A percentile compares a stretch with the other conserved stretches of the same genome.
Conservation (phyloP, 768 basidiomycete genomes). For the Candolleomyces efflorescens region DNA sequence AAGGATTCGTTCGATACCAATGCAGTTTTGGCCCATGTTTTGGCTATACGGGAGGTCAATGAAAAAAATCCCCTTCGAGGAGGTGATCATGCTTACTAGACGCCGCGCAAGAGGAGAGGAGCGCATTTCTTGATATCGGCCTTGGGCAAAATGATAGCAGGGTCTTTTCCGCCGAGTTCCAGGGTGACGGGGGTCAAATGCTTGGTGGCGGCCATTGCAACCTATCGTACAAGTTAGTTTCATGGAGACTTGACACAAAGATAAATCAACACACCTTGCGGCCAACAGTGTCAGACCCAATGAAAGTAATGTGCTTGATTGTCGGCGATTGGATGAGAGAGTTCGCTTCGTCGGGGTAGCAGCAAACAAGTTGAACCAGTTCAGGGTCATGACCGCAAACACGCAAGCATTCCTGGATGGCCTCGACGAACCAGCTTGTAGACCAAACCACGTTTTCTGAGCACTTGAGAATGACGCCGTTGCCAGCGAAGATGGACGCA, state of each 20-base stretch:
- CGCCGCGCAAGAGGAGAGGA: slow-evolving; percentile 84
- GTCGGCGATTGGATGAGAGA: slow-evolving; percentile 71
- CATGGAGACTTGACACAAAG: background rate
- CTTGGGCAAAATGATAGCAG: slow-evolving; percentile 81
- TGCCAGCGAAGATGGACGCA: slow-evolving; percentile 87
- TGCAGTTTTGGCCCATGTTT: slow-evolving; percentile 94
- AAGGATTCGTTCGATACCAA: slow-evolving; percentile 91
- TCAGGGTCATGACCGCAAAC: slow-evolving; percentile 82
- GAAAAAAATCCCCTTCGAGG: background rate
- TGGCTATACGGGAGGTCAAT: slow-evolving; percentile 47
- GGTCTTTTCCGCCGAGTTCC: slow-evolving; percentile 95
- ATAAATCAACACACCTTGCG: slow-evolving; percentile 47
- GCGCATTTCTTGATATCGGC: slow-evolving; percentile 81
- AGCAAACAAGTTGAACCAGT: slow-evolving; percentile 88
- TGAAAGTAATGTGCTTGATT: slow-evolving; percentile 94
- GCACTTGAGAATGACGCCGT: slow-evolving; percentile 86
- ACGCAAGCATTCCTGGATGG: slow-evolving; percentile 69
- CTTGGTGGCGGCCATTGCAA: slow-evolving; percentile 80
- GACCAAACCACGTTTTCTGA: slow-evolving; percentile 94
- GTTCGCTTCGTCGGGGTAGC: slow-evolving; percentile 84
- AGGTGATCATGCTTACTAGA: slow-evolving; percentile 60
- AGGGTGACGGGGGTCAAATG: slow-evolving; percentile 89
- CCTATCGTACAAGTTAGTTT: slow-evolving; percentile 31
- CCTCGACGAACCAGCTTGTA: slow-evolving; percentile 75
- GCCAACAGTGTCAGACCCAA: slow-evolving; percentile 77